These are phyloP conservation scores for Trichoderma asperelloides DNA, from an alignment of 495 filamentous ascomycete genomes.

Conservation along the genomic window DNA sequence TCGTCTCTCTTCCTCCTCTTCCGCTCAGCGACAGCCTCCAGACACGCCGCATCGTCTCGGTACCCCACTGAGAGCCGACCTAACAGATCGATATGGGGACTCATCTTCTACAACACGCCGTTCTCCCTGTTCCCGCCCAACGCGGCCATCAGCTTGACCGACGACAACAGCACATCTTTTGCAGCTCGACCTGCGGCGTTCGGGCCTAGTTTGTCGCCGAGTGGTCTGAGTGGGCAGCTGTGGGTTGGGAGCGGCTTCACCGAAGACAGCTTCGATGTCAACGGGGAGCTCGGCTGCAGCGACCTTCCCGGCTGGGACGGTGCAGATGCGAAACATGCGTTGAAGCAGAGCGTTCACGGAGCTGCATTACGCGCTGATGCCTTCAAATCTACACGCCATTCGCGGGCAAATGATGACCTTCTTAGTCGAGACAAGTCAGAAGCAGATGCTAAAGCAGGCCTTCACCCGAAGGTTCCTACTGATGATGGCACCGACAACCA, in stretches of 20 bases:
- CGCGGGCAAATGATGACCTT: conserved; percentile 13
- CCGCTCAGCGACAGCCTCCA: conserved; percentile 30
- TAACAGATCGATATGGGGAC: conserved; percentile 8
- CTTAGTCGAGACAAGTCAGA: conserved; percentile 7
- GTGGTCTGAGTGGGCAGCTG: conserved; percentile 72
- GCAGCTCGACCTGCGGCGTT: conserved; percentile 88
- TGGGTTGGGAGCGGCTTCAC: conserved; percentile 89
- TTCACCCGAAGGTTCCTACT: conserved; percentile 18
- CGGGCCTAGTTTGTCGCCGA: conserved; percentile 65
- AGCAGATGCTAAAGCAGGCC: conserved; percentile 14
- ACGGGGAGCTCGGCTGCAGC: conserved; percentile 93
- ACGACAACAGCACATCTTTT: conserved; percentile 97
- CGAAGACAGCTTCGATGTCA: conserved; percentile 54
- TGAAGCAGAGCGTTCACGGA: conserved; percentile 21
- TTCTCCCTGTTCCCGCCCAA: conserved; percentile 85
- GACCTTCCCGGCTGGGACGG: conserved; percentile 91
- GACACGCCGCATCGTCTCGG: conserved; percentile 15
- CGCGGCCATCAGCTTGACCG: conserved; percentile 89
- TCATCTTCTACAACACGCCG: conserved; percentile 42
- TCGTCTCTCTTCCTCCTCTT: conserved; percentile 39
- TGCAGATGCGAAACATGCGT: conserved; percentile 26
- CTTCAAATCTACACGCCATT: conserved; percentile 23
- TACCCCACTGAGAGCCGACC: not conserved
- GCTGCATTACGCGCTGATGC: conserved; percentile 12
- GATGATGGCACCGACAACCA: conserved; percentile 91